Evolutionary conservation across 2,329 filamentous ascomycete species (phyloP).

Genomic region (Didymella segeticola): DNA sequence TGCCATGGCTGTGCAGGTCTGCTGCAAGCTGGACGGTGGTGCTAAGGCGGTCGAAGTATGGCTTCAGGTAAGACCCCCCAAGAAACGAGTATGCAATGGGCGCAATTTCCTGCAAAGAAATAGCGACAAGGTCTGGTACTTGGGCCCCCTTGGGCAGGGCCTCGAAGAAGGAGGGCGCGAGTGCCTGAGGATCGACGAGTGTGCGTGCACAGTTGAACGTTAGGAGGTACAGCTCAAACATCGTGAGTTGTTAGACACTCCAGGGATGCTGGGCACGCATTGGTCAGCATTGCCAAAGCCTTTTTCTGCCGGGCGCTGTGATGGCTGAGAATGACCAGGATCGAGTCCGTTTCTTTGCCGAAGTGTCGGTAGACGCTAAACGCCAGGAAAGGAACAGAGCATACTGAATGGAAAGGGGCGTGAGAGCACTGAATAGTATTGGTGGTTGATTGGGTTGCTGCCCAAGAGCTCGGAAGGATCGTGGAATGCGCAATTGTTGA

Average conservation of each 20-base stretch:
- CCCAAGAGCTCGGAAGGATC: background rate
- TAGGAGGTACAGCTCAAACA: conserved; percentile 75
- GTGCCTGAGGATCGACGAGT: conserved; percentile 71
- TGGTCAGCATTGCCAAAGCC: conserved; percentile 29
- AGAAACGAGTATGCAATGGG: conserved; percentile 86
- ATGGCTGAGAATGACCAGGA: conserved; percentile 7
- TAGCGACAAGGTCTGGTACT: conserved; percentile 70
- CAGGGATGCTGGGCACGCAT: conserved; percentile 17
- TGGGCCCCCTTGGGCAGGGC: conserved; percentile 51
- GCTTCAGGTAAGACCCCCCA: conserved; percentile 77
- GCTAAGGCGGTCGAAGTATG: conserved; percentile 76
- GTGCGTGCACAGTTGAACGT: conserved; percentile 89
- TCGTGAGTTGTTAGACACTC: conserved; percentile 14
- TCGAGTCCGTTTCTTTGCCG: background rate
- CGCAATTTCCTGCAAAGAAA: conserved; percentile 85
- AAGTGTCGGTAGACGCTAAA: background rate
- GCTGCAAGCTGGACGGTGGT: conserved; percentile 75
- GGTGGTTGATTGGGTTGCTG: background rate
- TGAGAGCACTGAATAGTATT: background rate
- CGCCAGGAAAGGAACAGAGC: background rate
- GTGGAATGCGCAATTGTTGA: background rate
- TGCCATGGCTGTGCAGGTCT: conserved; percentile 50
- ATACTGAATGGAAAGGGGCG: background rate
- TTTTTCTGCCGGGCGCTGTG: conserved; percentile 7
- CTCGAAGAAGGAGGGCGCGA: conserved; percentile 70